A percentile compares a stretch with the other conserved stretches of the same genome.
phyloP scores from a whole-genome alignment of 2,329 filamentous ascomycete genomes.

The Blumeriella jaapii region DNA sequence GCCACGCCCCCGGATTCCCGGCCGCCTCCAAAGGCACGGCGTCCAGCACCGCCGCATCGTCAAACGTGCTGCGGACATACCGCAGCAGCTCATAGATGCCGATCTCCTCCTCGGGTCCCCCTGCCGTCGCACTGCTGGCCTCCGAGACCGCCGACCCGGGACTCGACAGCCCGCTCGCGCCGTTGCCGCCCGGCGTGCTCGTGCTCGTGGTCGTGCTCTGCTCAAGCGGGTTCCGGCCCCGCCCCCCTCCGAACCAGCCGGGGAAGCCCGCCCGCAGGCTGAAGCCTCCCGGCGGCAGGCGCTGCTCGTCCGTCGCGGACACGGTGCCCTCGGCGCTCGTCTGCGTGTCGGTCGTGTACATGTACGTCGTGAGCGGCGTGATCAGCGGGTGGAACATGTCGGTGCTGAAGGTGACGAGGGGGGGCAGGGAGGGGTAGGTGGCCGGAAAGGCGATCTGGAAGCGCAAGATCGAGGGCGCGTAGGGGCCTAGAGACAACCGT shows the following conservation, averaged over 20 bases:
- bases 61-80: conserved; percentile 76
- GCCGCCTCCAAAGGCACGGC: conserved; percentile 68
- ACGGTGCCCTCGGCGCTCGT: conserved; percentile 54
- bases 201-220: conserved; percentile 27
- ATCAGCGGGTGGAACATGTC: conserved; percentile 94
- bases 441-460: conserved; percentile 84
- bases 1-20: conserved; percentile 85
- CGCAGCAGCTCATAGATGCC: conserved; percentile 59
- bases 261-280: conserved; percentile 86
- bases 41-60: conserved; percentile 66
- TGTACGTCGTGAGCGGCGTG: conserved; percentile 87
- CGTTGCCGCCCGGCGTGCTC: conserved; percentile 18
- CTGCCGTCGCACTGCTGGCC: conserved; percentile 8
- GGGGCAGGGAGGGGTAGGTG: conserved; percentile 67
- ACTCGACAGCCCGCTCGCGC: conserved; percentile 11
- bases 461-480: conserved; percentile 73
- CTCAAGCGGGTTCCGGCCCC: conserved; percentile 31
- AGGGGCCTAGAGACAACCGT: too few relatives aligned
- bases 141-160: conserved; percentile 10
- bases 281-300: conserved; percentile 79
- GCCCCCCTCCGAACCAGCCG: conserved; percentile 65
- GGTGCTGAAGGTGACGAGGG: conserved; percentile 76
- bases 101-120: conserved; percentile 8
- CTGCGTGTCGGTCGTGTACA: conserved; percentile 71
- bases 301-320: conserved; percentile 72